These are phyloP conservation scores for Adenanthera pavonina DNA, from an alignment of 306 rosid genomes.

Conservation along the genomic window DNA sequence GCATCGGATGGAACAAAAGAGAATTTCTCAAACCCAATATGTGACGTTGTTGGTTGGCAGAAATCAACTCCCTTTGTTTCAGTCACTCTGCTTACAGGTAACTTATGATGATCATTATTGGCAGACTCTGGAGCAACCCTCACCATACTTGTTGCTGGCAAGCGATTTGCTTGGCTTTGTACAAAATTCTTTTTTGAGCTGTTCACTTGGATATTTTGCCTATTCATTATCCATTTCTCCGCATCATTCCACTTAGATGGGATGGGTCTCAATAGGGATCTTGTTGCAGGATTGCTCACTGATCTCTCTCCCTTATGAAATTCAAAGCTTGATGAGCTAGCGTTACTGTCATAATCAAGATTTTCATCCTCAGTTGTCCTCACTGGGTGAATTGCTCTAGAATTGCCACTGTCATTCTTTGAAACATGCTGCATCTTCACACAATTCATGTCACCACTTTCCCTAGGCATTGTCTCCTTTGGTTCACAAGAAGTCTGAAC, in stretches of 20 bases:
- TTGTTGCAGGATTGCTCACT: conserved; percentile 55
- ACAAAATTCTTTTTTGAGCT: conserved; percentile 55
- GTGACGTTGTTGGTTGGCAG: conserved; percentile 66
- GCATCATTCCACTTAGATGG: conserved; percentile 98
- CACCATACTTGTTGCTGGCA: conserved; percentile 58
- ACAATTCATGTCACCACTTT: conserved; percentile 45
- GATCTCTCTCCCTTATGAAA: conserved; percentile 86
- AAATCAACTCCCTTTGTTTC: conserved; percentile 82
- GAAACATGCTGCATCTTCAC: conserved; percentile 54
- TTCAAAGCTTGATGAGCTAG: conserved; percentile 98
- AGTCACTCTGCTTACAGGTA: conserved; percentile 44
- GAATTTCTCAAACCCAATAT: conserved; percentile 71
- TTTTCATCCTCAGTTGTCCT: conserved; percentile 77
- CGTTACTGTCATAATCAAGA: conserved; percentile 92
- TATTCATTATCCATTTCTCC: conserved; percentile 89
- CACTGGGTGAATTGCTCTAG: conserved; percentile 66
- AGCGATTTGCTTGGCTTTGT: conserved; percentile 65
- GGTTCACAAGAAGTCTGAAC: conserved; percentile 44
- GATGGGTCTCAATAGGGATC: conserved; percentile 75
- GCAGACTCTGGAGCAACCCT: conserved; percentile 83
- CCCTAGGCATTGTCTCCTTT: conserved; percentile 58
- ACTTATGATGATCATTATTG: conserved; percentile 61
- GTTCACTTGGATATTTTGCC: conserved; percentile 58
- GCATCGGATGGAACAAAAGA: conserved; percentile 63
- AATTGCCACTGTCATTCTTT: conserved; percentile 63